Percentiles rank a stretch among this genome's conserved stretches.
Evolutionary conservation across 148 eudicot genomes (phyloP).

Genomic region (Silene conica): DNA sequence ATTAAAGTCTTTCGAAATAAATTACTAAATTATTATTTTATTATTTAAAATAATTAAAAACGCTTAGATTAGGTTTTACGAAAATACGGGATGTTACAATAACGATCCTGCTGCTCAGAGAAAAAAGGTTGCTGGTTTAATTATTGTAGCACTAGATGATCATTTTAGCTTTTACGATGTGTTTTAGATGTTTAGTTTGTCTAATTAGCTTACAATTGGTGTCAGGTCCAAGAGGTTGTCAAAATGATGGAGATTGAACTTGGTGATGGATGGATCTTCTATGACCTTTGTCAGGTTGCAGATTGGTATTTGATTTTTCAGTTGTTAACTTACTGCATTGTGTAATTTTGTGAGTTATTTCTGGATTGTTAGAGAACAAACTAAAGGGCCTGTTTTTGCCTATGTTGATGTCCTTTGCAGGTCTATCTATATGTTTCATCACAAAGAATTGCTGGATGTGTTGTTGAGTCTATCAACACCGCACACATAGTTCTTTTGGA

Average conservation of each 20-base stretch:
- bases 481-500: constrained; percentile 52
- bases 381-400: neutral
- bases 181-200: neutral
- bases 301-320: neutral
- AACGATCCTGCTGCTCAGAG: constrained; percentile 60
- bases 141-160: neutral
- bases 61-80: no score
- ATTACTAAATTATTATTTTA: no score
- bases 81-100: no score
- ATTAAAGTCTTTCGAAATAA: no score
- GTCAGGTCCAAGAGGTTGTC: constrained; percentile 72
- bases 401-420: constrained; percentile 29
- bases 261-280: constrained; percentile 84
- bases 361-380: neutral
- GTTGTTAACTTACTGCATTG: neutral
- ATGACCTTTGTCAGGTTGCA: constrained; percentile 59
- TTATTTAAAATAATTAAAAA: no score
- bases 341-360: neutral
- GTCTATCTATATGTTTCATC: constrained; percentile 65
- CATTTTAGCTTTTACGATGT: neutral
- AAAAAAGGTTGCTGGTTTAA: constrained; percentile 51
- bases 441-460: constrained; percentile 65
- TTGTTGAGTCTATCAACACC: constrained; percentile 53
- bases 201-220: neutral
- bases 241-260: constrained; percentile 89